phyloP scores from a whole-genome alignment of 495 filamentous ascomycete genomes.

The Schizothecium vesticola region DNA sequence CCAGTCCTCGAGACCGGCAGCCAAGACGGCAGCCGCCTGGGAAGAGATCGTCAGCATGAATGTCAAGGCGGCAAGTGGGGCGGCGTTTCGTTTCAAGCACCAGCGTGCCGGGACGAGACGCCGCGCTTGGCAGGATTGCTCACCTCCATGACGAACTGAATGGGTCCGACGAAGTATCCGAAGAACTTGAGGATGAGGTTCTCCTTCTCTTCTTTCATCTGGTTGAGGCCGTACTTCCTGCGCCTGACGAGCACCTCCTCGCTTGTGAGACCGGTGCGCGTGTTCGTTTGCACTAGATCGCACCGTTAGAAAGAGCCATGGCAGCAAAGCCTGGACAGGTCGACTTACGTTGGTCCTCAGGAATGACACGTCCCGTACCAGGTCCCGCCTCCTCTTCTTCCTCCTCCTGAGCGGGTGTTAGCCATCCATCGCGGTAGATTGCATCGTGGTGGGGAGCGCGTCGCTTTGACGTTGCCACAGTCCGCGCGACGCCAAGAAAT shows the following conservation, averaged over 20 bases:
- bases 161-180: slow-evolving; percentile 79
- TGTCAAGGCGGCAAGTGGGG: slow-evolving; percentile 16
- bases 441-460: neutral
- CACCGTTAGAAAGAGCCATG: neutral
- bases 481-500: neutral
- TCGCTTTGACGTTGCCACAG: neutral
- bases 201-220: slow-evolving; percentile 84
- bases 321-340: too few species aligned
- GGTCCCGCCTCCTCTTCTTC: slow-evolving; percentile 51
- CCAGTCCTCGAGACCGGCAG: slow-evolving; percentile 76
- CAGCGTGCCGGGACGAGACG: slow-evolving; percentile 11
- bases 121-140: slow-evolving; percentile 22
- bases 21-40: slow-evolving; percentile 40
- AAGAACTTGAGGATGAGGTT: slow-evolving; percentile 81
- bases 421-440: neutral
- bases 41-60: slow-evolving; percentile 21
- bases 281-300: slow-evolving; percentile 53
- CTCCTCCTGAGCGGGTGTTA: slow-evolving; percentile 31
- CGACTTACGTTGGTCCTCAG: slow-evolving; percentile 51
- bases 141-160: slow-evolving; percentile 94
- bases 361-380: slow-evolving; percentile 48
- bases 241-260: slow-evolving; percentile 62
- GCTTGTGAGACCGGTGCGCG: slow-evolving; percentile 62
- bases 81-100: slow-evolving; percentile 27
- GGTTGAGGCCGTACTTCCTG: slow-evolving; percentile 78